phyloP scores from a whole-genome alignment of 1,284 basidiomycete genomes.

The Ganoderma lingzhi region DNA sequence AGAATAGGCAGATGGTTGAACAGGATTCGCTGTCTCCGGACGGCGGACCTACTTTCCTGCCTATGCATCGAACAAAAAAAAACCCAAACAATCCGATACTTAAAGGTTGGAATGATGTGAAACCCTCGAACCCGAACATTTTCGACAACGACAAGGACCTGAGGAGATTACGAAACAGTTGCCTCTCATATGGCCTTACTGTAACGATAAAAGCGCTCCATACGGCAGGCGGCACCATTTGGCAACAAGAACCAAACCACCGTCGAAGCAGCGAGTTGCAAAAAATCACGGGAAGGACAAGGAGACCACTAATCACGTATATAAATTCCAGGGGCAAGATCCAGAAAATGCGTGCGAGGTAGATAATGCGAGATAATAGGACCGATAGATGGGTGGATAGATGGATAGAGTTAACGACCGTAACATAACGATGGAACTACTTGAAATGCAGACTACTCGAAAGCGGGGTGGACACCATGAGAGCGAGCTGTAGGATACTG shows the following conservation, averaged over 20 bases:
- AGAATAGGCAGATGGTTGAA: background rate
- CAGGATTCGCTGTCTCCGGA: no score
- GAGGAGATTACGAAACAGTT: no score
- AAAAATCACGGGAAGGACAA: background rate
- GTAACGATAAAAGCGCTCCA: background rate
- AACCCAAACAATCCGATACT: no score
- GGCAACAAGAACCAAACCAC: background rate
- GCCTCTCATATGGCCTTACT: background rate
- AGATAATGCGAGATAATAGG: background rate
- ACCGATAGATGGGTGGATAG: background rate
- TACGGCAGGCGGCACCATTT: conserved; percentile 13
- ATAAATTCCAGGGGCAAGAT: background rate
- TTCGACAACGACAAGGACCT: background rate
- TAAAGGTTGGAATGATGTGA: no score
- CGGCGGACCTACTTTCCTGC: no score
- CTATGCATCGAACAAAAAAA: no score
- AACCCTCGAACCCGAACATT: no score
- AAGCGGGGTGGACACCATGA: background rate
- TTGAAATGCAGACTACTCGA: background rate
- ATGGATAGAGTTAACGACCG: background rate
- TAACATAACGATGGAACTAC: background rate
- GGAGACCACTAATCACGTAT: background rate
- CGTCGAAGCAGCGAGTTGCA: no score
- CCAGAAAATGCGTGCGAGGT: background rate
- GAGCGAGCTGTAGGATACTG: conserved; percentile 16